Evolutionary conservation across 768 basidiomycete genomes (phyloP), one percentile per base, ranked within the genome.

Genomic region (Zangia roseola): DNA sequence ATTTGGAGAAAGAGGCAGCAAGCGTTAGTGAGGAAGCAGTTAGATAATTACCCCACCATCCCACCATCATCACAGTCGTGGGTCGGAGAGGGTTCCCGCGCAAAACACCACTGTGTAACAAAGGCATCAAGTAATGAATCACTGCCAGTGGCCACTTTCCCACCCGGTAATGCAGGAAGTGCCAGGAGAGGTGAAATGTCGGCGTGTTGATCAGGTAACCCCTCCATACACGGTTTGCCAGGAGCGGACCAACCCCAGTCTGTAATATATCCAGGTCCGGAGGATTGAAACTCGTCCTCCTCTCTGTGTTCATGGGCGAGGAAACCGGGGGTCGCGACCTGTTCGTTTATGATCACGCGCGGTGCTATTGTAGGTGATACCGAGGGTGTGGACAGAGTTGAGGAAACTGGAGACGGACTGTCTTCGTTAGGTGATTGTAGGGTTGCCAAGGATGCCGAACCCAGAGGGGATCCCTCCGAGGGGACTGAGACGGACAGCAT

Each of bases 71-170:
- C 41, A 45, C 56, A 62, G 2, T n/a, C 26, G 26, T 53, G 50
- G 8, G 36, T 51, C 47, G 46, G 71, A 46, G 57, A 71, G 60
- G 63, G 63, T 43, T 39, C 73, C 55, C 77, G 74, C 9, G 82
- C 82, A 64, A 86, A 86, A 63, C 84, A 86, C 84, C 84, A 86
- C 61, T 83, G 78, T 46, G 71, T 58, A 40, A 86, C 77, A 51
- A 86, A 80, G 19, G 81, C 81, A 44, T 84, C 76, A 57, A 84
- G 85, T 13, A 68, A 65, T 23, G 69, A 61, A 39, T 70, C 55
- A 28, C 26, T 28, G 35, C 50, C 40, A 6, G 31, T 17, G 14
- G 45, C 8, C 10, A 6, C 26, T 5, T 38, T 45, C 26, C 26
- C 9, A 28, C 13, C 42, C 4, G 38, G 28, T 14, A 53, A 33